A percentile compares a stretch with the other conserved stretches of the same genome.
Evolutionary conservation across 2,329 filamentous ascomycete genomes (phyloP).

Genomic region (Ceratocystis destructans): DNA sequence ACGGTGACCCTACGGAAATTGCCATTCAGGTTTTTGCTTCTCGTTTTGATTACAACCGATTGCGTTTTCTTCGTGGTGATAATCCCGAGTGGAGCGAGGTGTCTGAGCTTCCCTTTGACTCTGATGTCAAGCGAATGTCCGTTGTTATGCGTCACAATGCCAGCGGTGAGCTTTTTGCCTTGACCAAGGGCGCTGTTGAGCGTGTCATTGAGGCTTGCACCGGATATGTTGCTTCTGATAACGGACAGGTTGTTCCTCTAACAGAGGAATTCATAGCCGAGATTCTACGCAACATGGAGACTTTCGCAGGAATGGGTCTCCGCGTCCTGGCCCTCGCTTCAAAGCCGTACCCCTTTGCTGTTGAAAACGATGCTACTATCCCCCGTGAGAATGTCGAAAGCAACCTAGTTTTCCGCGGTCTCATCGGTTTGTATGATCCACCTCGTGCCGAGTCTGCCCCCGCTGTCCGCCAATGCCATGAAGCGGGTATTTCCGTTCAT

Average conservation of each 20-base stretch:
- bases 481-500: constrained; percentile 50
- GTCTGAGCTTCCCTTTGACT: constrained; percentile 58
- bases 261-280: constrained; percentile 39
- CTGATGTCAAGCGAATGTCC: constrained; percentile 60
- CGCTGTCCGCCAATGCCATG: constrained; percentile 44
- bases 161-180: constrained; percentile 26
- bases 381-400: constrained; percentile 43
- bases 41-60: constrained; percentile 48
- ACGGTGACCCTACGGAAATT: constrained; percentile 56
- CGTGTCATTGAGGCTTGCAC: constrained; percentile 49
- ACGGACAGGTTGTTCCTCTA: constrained; percentile 28
- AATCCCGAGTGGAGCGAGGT: constrained; percentile 40
- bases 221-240: constrained; percentile 29
- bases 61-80: constrained; percentile 36
- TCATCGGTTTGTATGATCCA: constrained; percentile 59
- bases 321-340: constrained; percentile 54
- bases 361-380: constrained; percentile 32
- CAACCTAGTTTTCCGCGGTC: constrained; percentile 49
- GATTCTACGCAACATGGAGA: constrained; percentile 51
- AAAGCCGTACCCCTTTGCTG: constrained; percentile 27
- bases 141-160: constrained; percentile 43
- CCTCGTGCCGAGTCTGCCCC: constrained; percentile 52
- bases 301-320: constrained; percentile 46
- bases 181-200: constrained; percentile 54
- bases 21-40: constrained; percentile 58